Conservation (phyloP, 2,329 filamentous ascomycete genomes). For the Neofusicoccum sp. region DNA sequence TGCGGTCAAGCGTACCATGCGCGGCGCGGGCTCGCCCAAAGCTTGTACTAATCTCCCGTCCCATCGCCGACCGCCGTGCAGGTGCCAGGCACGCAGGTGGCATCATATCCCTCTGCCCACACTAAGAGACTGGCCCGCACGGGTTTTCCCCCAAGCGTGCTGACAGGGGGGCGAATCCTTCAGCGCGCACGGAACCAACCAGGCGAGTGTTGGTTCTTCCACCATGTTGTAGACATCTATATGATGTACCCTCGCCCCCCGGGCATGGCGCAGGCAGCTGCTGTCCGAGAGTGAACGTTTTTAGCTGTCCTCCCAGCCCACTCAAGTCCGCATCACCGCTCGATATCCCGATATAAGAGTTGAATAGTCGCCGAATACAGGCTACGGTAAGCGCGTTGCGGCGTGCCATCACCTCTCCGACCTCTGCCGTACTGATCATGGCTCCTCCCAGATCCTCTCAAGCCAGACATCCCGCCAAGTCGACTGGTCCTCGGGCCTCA, state of each 20-base stretch:
- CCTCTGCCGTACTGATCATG: conserved; percentile 36
- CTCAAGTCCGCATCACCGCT: conserved; percentile 3
- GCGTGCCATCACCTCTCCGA: conserved; percentile 25
- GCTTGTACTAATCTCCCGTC: conserved; percentile 22
- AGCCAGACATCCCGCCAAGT: conserved; percentile 6
- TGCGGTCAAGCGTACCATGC: conserved; percentile 15
- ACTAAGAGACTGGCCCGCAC: conserved; percentile 41
- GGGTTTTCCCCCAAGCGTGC: conserved; percentile 26
- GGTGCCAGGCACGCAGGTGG: conserved; percentile 20
- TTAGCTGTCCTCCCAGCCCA: conserved; percentile 15
- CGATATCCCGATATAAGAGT: conserved; percentile 17
- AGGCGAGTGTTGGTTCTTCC: conserved; percentile 21
- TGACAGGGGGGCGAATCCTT: conserved; percentile 37
- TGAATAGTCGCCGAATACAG: conserved; percentile 10
- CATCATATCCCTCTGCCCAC: conserved; percentile 22
- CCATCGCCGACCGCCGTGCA: conserved; percentile 11
- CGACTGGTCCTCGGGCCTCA: conserved; percentile 1
- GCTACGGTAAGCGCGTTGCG: conserved; percentile 15
- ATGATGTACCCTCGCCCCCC: conserved; percentile 29
- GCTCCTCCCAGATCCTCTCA: conserved; percentile 28
- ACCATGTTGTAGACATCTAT: conserved; percentile 23
- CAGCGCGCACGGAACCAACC: conserved; percentile 33
- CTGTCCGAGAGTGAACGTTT: conserved; percentile 20
- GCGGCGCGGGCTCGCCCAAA: background rate
- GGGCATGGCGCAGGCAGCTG: conserved; percentile 36